These are phyloP conservation scores for Calonectria ilicicola DNA, from an alignment of 2,329 filamentous ascomycete species.

Conservation along the genomic window DNA sequence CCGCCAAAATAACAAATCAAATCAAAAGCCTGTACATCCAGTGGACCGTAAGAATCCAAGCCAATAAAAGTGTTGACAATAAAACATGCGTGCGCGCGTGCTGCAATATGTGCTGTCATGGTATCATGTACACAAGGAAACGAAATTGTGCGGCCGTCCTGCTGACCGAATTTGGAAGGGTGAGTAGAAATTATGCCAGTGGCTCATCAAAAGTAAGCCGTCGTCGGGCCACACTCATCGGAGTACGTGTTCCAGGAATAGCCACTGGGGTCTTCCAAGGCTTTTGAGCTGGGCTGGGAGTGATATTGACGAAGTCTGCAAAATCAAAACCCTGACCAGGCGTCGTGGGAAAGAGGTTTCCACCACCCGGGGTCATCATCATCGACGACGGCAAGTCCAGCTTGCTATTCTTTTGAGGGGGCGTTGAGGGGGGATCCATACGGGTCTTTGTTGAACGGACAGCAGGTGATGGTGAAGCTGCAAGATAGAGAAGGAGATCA, in stretches of 20 bases:
- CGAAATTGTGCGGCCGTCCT: conserved; percentile 25
- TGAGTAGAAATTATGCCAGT: conserved; percentile 29
- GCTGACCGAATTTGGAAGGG: conserved; percentile 13
- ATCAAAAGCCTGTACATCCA: conserved; percentile 34
- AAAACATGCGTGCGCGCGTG: conserved; percentile 29
- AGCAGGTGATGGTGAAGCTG: conserved; percentile 90
- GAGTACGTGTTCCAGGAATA: conserved; percentile 63
- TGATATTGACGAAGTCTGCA: conserved; percentile 97
- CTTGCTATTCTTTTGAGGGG: conserved; percentile 76
- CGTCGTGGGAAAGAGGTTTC: conserved; percentile 78
- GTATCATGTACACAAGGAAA: conserved; percentile 51
- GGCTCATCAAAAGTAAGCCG: conserved; percentile 86
- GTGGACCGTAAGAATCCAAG: conserved; percentile 28
- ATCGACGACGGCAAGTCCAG: conserved; percentile 82
- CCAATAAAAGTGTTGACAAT: conserved; percentile 22
- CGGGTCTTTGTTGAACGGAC: conserved; percentile 61
- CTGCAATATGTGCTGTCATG: conserved; percentile 47
- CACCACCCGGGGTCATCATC: conserved; percentile 86
- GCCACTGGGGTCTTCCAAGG: conserved; percentile 85
- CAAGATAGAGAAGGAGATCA: conserved; percentile 84
- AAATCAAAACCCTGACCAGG: conserved; percentile 91
- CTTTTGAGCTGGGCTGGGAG: conserved; percentile 92
- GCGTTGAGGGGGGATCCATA: conserved; percentile 81
- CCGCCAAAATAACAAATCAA: conserved; percentile 32
- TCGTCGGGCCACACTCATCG: conserved; percentile 76